These are phyloP conservation scores for Chenopodium quinoa DNA, from an alignment of 148 eudicot species.

Conservation along the genomic window DNA sequence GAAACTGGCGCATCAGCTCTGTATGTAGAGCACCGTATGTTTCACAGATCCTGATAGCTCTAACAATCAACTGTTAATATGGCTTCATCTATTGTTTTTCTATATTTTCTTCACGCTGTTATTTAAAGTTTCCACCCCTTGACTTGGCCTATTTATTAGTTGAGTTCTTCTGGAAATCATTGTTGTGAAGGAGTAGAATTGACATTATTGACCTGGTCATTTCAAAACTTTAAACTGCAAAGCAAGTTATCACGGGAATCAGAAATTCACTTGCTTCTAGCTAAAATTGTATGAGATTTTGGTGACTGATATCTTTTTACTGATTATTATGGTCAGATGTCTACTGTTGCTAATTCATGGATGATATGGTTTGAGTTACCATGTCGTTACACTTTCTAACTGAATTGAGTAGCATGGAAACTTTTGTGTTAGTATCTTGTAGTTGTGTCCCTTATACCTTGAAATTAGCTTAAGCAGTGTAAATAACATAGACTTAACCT, in stretches of 20 bases:
- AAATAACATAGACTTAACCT: too few relatives aligned
- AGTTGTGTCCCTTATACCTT: neutral
- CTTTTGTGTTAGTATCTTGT: neutral
- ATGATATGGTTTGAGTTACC: neutral
- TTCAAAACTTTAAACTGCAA: neutral
- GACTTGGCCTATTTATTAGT: neutral
- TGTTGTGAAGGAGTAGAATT: neutral
- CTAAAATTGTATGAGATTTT: neutral
- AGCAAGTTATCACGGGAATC: neutral
- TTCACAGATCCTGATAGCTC: neutral
- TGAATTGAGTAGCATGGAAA: neutral
- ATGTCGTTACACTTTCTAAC: neutral
- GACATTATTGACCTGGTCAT: neutral
- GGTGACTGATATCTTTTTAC: neutral
- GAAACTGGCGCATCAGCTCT: neutral
- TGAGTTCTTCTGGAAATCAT: neutral
- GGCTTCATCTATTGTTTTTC: neutral
- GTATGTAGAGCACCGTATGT: neutral
- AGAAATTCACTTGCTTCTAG: neutral
- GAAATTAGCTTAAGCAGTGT: neutral
- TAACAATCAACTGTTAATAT: neutral
- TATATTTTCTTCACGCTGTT: neutral
- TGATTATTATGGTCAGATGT: neutral
- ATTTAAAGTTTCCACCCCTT: neutral
- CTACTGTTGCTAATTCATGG: neutral